A percentile compares a stretch with the other conserved stretches of the same genome.
phyloP scores from a whole-genome alignment of 371 early-diverging fungal species.

The Saksenaea vasiformis region DNA sequence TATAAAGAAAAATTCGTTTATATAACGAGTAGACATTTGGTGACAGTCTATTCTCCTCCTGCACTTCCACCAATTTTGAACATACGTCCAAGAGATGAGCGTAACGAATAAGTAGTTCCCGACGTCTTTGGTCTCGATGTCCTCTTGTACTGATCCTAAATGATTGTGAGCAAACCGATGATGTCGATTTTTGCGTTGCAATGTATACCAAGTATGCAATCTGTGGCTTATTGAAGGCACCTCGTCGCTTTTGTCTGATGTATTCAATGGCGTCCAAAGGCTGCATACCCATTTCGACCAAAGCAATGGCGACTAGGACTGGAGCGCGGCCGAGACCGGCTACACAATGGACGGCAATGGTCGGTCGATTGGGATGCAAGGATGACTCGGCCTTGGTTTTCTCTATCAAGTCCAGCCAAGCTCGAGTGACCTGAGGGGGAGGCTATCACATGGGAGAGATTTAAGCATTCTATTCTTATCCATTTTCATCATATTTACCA shows the following conservation, averaged over 20 bases:
- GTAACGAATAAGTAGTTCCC: conserved; percentile 9
- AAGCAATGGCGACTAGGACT: conserved; percentile 75
- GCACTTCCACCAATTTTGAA: conserved; percentile 18
- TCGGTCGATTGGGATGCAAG: conserved; percentile 42
- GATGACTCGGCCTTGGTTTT: conserved; percentile 38
- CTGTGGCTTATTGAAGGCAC: conserved; percentile 84
- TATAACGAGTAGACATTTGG: not conserved
- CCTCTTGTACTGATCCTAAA: conserved; percentile 29
- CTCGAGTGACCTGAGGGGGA: conserved; percentile 63
- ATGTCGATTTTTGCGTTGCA: not conserved
- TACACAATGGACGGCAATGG: conserved; percentile 86
- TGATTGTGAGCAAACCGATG: not conserved
- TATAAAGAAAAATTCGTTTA: not conserved
- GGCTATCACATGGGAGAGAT: conserved; percentile 42
- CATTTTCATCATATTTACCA: conserved; percentile 32
- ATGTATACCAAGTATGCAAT: conserved; percentile 70
- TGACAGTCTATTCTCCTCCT: not conserved
- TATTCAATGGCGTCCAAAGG: conserved; percentile 79
- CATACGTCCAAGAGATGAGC: conserved; percentile 30
- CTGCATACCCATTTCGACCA: conserved; percentile 82
- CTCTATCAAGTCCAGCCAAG: conserved; percentile 75
- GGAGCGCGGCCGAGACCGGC: conserved; percentile 83
- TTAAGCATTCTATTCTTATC: not conserved
- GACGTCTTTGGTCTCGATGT: conserved; percentile 18
- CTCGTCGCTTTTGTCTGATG: conserved; percentile 75